Conservation (phyloP, 2,329 filamentous ascomycete species). For the Fusarium secorum region DNA sequence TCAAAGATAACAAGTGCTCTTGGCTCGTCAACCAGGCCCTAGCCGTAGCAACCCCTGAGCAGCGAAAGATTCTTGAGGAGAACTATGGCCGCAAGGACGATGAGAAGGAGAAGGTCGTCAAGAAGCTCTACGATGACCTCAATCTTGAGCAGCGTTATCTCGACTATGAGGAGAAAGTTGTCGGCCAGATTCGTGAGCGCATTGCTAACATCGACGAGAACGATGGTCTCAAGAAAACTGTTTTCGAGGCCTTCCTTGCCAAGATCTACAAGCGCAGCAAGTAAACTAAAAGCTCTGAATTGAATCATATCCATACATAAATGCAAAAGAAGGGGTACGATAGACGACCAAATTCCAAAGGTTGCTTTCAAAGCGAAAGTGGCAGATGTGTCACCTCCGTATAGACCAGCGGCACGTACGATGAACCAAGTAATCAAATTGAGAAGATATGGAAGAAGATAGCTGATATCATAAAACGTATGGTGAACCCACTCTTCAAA, state of each 20-base stretch:
- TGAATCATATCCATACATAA: conserved; percentile 2
- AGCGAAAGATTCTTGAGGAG: conserved; percentile 85
- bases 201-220: conserved; percentile 86
- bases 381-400: conserved; percentile 11
- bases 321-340: not conserved
- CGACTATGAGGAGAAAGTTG: conserved; percentile 87
- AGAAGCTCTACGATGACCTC: conserved; percentile 87
- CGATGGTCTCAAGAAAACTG: conserved; percentile 85
- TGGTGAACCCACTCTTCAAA: not conserved
- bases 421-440: conserved; percentile 14
- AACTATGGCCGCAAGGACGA: conserved; percentile 95
- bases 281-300: conserved; percentile 55
- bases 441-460: not conserved
- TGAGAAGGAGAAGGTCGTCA: conserved; percentile 82
- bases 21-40: conserved; percentile 98
- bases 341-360: conserved; percentile 2
- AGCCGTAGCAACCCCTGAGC: conserved; percentile 78
- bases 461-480: not conserved
- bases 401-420: conserved; percentile 28
- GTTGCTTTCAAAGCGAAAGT: conserved; percentile 6
- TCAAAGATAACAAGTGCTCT: conserved; percentile 99
- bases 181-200: conserved; percentile 76
- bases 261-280: conserved; percentile 99
- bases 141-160: conserved; percentile 84
- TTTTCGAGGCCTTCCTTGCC: conserved; percentile 88